phyloP scores from a whole-genome alignment of 768 basidiomycete species.

The Harrya chromipes region DNA sequence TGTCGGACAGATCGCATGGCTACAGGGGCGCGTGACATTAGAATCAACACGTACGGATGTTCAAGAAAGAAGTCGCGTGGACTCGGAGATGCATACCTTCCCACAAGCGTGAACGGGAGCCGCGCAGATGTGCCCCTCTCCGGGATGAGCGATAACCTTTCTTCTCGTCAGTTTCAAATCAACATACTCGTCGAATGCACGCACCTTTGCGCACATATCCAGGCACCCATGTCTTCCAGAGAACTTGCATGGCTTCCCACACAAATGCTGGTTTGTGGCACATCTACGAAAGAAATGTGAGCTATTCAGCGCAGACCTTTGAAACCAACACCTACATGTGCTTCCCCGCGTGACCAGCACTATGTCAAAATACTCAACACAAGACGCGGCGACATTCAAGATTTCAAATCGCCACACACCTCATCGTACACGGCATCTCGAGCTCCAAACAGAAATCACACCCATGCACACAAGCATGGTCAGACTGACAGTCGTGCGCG shows the following conservation, averaged over 20 bases:
- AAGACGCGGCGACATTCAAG: too few species aligned
- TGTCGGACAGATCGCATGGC: slow-evolving; percentile 41
- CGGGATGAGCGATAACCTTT: slow-evolving; percentile 47
- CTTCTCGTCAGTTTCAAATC: background rate
- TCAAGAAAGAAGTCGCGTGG: too few species aligned
- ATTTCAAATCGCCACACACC: slow-evolving; percentile 34
- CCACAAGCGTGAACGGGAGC: slow-evolving; percentile 55
- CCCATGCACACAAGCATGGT: slow-evolving; percentile 42
- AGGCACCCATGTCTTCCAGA: slow-evolving; percentile 50
- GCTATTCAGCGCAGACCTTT: accelerated
- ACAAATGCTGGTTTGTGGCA: slow-evolving; percentile 48
- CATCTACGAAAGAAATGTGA: slow-evolving; percentile 39
- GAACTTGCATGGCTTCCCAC: slow-evolving; percentile 49
- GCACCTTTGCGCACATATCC: slow-evolving; percentile 50
- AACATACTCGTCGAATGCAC: background rate
- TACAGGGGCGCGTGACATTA: slow-evolving; percentile 18
- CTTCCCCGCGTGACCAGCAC: slow-evolving; percentile 54
- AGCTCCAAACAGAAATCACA: slow-evolving; percentile 40
- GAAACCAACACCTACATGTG: slow-evolving; percentile 43
- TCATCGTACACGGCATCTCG: slow-evolving; percentile 43
- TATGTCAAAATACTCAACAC: slow-evolving; percentile 15
- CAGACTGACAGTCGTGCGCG: slow-evolving; percentile 48
- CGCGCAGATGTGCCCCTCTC: slow-evolving; percentile 51
- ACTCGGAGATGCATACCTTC: slow-evolving; percentile 34
- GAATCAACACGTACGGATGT: background rate